Conservation (phyloP, 2,329 filamentous ascomycete species). For the Sporothrix variecibatus region DNA sequence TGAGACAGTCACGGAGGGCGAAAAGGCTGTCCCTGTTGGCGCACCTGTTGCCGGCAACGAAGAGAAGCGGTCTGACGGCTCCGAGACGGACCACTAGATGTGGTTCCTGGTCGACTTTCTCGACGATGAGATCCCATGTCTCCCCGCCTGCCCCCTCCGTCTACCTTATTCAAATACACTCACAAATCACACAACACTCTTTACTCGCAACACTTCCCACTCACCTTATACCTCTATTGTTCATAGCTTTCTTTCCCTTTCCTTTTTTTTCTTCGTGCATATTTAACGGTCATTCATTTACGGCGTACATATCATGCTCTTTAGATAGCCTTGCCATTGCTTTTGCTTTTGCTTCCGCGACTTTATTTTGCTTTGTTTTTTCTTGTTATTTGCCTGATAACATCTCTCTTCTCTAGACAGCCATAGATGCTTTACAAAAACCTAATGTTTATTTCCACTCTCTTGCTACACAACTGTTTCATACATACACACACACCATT, state of each 20-base stretch:
- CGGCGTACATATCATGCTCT: neutral
- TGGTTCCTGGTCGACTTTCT: too few species aligned
- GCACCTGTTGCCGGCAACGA: neutral
- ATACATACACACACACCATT: neutral
- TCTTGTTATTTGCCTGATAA: neutral
- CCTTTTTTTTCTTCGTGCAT: neutral
- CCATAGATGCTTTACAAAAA: neutral
- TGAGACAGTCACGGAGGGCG: neutral
- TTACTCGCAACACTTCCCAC: neutral
- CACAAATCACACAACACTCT: neutral
- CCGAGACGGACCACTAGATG: neutral
- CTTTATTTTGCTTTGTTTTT: neutral
- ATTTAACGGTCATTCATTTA: neutral
- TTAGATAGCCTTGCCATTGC: conserved; percentile 2
- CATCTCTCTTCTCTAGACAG: neutral
- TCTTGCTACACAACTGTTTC: neutral
- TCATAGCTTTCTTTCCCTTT: neutral
- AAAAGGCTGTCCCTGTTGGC: neutral
- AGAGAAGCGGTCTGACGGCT: neutral
- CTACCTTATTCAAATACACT: neutral
- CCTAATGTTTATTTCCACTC: neutral
- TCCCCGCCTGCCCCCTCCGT: neutral
- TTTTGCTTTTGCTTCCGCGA: neutral
- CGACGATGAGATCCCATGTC: too few species aligned
- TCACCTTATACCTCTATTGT: neutral